A percentile compares a stretch with the other conserved stretches of the same genome.
Conservation (phyloP, 1,284 basidiomycete genomes). For the Laetiporus sulphureus region DNA sequence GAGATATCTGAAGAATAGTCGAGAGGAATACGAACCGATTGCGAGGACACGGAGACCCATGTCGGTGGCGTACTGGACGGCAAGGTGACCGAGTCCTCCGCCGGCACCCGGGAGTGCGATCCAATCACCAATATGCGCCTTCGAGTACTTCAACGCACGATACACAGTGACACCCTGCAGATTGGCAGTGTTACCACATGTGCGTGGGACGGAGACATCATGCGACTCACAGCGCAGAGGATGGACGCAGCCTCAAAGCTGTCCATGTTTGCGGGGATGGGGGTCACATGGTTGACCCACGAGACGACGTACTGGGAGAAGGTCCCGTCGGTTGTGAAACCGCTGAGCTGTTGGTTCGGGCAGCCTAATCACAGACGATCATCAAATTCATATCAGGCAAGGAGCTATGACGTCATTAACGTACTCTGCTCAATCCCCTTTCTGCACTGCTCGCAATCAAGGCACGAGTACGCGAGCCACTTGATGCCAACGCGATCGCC, state of each 20-base stretch:
- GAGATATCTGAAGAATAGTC: neutral
- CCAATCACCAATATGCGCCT: constrained; percentile 72
- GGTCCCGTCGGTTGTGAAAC: constrained; percentile 77
- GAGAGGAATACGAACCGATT: constrained; percentile 39
- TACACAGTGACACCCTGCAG: constrained; percentile 72
- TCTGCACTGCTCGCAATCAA: constrained; percentile 72
- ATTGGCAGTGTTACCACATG: neutral
- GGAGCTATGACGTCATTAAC: constrained; percentile 15
- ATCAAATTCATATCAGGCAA: neutral
- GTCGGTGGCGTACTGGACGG: constrained; percentile 71
- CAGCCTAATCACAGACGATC: constrained; percentile 43
- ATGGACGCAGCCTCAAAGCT: constrained; percentile 75
- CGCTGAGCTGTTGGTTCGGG: constrained; percentile 51
- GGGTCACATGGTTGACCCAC: constrained; percentile 46
- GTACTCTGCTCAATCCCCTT: constrained; percentile 66
- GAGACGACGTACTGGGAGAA: constrained; percentile 73
- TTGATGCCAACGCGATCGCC: constrained; percentile 88
- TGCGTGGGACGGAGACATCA: neutral
- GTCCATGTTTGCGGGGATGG: constrained; percentile 62
- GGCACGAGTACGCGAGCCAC: constrained; percentile 46
- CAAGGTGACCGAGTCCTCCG: constrained; percentile 68
- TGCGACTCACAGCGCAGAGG: constrained; percentile 62
- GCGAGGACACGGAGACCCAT: constrained; percentile 79
- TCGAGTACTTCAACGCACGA: constrained; percentile 75
- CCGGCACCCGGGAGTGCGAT: constrained; percentile 78